These are phyloP conservation scores for Agastache rugosa DNA, from an alignment of 257 asterid genomes.

Conservation along the genomic window DNA sequence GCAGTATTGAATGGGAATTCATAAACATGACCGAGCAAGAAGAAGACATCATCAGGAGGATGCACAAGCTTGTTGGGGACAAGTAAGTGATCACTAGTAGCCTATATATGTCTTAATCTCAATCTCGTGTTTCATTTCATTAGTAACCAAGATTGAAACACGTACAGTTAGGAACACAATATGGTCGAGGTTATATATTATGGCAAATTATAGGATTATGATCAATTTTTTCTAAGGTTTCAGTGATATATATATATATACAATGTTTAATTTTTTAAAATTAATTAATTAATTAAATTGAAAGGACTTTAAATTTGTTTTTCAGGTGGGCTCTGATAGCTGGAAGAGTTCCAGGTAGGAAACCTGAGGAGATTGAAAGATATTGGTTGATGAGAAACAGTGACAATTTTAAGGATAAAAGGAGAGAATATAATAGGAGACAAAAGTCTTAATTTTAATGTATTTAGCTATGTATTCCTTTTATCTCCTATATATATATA, in stretches of 20 bases:
- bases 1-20: conserved; percentile 73
- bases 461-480: neutral
- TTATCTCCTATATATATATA: neutral
- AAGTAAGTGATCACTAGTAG: conserved; percentile 38
- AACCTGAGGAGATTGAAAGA: conserved; percentile 74
- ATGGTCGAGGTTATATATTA: too few species aligned
- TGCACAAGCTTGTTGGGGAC: conserved; percentile 84
- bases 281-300: neutral
- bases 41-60: conserved; percentile 70
- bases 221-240: neutral
- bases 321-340: conserved; percentile 75
- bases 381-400: conserved; percentile 73
- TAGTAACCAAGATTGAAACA: neutral
- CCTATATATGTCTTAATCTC: neutral
- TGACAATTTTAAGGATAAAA: conserved; percentile 43
- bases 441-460: conserved; percentile 17
- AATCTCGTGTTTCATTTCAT: neutral
- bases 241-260: neutral
- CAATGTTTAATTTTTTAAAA: too few species aligned
- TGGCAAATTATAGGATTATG: neutral
- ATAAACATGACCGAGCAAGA: conserved; percentile 68
- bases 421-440: neutral
- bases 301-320: neutral
- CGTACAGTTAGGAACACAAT: too few species aligned
- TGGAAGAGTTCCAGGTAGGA: conserved; percentile 75